Base-by-base conservation (phyloP, 106 monocot species). In the Triglochin maritima region DNA sequence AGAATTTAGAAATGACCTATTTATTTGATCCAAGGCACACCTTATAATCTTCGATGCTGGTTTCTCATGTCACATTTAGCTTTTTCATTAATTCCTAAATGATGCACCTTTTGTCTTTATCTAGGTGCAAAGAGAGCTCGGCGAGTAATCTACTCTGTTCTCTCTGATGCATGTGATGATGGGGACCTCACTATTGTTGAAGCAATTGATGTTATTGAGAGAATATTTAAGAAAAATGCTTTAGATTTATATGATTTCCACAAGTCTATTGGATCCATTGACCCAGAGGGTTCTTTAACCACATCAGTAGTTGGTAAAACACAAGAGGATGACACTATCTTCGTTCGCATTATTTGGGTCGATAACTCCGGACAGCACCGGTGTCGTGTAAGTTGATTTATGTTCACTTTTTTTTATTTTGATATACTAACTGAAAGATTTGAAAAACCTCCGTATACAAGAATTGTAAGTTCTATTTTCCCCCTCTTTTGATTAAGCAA, bases 171-270 rank as follows among this genome's bases (percentile, higher is more conserved):
- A 68, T 98, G 91, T 78, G 77, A 79, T 69, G 83, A 92, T 79
- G 98, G 98, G 59, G 98, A 98, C 64, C 84, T 98, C 63, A 86
- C 92, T 13, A 59, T 92, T 79, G 59, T 74, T 29, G 92, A 92
- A 64, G 98, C 92, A 52, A 46, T 98, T n/a, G 79, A 82, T 80
- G 80, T 92, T 17, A 66, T 79, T 72, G 57, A 88, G 17, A 86
- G 76, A 57, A 88, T 98, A 10, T 98, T 98, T 64, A 82, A 77
- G 67, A 66, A 67, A 56, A 92, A 98, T 79, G 78, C 98, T 17
- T 57, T 84, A 65, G 42, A 77, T 2, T 59, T 98, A 49, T 98
- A 98, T 69, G 79, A 86, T 16, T 67, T 86, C 55, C 75, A 81
- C 71, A 72, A 68, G 51, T 55, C 74, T 70, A 16, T 82, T 68